Conservation (phyloP, 1,284 basidiomycete species). For the Cerrena zonata region DNA sequence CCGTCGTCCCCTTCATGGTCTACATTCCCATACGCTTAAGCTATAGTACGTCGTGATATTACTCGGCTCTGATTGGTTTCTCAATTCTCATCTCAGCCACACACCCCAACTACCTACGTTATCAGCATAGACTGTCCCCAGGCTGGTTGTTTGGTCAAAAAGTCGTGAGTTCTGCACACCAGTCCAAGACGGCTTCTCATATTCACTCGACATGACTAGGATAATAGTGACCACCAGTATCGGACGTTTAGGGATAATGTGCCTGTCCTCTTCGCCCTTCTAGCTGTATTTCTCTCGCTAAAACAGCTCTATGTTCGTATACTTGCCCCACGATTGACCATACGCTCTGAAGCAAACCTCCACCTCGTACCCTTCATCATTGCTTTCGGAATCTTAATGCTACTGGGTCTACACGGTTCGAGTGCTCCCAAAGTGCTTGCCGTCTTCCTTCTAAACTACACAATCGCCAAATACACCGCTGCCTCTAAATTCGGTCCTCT, state of each 20-base stretch:
- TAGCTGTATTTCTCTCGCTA: conserved; percentile 39
- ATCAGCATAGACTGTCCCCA: conserved; percentile 50
- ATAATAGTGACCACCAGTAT: conserved; percentile 83
- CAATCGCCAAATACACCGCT: conserved; percentile 46
- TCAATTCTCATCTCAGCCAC: conserved; percentile 38
- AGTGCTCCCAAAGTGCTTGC: conserved; percentile 74
- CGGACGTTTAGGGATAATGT: conserved; percentile 76
- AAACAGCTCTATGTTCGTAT: conserved; percentile 31
- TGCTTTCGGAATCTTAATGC: conserved; percentile 56
- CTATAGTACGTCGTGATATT: conserved; percentile 39
- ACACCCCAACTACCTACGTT: conserved; percentile 72
- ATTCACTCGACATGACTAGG: conserved; percentile 38
- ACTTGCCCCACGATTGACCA: not conserved
- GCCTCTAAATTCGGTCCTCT: conserved; percentile 43
- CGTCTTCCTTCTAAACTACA: conserved; percentile 71
- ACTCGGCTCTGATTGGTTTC: not conserved
- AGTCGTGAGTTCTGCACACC: conserved; percentile 45
- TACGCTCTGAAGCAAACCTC: conserved; percentile 8
- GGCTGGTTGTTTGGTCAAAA: conserved; percentile 68
- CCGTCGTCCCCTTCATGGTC: conserved; percentile 73
- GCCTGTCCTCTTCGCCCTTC: conserved; percentile 51
- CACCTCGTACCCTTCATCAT: conserved; percentile 25
- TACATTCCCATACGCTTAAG: conserved; percentile 80
- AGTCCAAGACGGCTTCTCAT: conserved; percentile 4
- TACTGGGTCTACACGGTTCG: conserved; percentile 81